Evolutionary conservation across 495 filamentous ascomycete species (phyloP).

Genomic region (Staphylotrichum longicolle): DNA sequence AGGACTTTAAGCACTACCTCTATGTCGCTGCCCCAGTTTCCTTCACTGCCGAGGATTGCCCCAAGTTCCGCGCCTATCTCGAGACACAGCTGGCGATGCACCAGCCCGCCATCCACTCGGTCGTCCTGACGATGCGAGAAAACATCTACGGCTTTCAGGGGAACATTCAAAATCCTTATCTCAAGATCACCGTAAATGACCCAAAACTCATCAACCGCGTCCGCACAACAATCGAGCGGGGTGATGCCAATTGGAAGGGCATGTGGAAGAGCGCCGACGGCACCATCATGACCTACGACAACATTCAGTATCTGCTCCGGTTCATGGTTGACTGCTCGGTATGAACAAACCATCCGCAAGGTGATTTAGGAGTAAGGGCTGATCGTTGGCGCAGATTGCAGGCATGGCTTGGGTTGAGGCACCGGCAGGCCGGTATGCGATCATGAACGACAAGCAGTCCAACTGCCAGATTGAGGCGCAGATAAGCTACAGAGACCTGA

Average conservation of each 20-base stretch:
- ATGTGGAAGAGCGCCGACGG: constrained; percentile 75
- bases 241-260: constrained; percentile 81
- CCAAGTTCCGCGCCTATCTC: constrained; percentile 70
- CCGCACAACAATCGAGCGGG: constrained; percentile 66
- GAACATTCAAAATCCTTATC: constrained; percentile 83
- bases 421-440: constrained; percentile 65
- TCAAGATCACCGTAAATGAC: constrained; percentile 89
- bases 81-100: constrained; percentile 68
- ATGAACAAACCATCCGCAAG: constrained; percentile 18
- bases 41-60: constrained; percentile 74
- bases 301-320: constrained; percentile 86
- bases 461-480: constrained; percentile 94
- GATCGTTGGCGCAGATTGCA: constrained; percentile 53
- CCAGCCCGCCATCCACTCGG: constrained; percentile 58
- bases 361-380: neutral
- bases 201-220: constrained; percentile 75
- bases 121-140: constrained; percentile 76
- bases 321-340: constrained; percentile 97
- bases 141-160: constrained; percentile 92
- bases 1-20: constrained; percentile 92
- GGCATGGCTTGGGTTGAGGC: constrained; percentile 99
- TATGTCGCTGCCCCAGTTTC: constrained; percentile 85
- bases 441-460: constrained; percentile 70
- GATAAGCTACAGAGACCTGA: constrained; percentile 75
- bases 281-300: constrained; percentile 84